Base-by-base conservation (phyloP, 129 eudicot species). In the Calendula officinalis region DNA sequence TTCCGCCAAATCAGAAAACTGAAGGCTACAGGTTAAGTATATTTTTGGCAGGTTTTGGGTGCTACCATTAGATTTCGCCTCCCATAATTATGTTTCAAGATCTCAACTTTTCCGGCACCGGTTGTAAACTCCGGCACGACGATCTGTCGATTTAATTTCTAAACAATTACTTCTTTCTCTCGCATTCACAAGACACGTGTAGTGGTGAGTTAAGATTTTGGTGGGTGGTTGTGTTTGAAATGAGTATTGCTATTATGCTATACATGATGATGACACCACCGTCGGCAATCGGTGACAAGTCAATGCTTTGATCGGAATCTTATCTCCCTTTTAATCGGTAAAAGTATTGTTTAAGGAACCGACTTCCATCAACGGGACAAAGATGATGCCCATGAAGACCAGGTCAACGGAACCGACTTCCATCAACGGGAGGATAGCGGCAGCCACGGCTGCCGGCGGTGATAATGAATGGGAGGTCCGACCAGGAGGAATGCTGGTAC, bases 301-400 rank as follows among this genome's bases (percentile, higher is more conserved):
- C 74, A 33, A 39, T 7, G 32, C 34, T 53, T 54, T 51, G 34
- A 51, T 72, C 56, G 44, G 64, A 45, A 7, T 66, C 7, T 37
- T 61, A 32, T 48, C 46, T 34, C 15, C 13, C 66, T 3, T 5
- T 8, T 11, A 9, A 66, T 37, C 37, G 48, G 56, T 32, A 34
- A 64, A 43, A 6, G 50, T 62, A 39, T 56, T 17, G 17, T 14
- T 27, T 34, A 37, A 22, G 7, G 30, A 43, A 10, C 1, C 2
- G n/a, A n/a, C n/a, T n/a, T n/a, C n/a, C n/a, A n/a, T 22, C 1
- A 41, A 48, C 3, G 35, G 48, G 63, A 43, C 5, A 38, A 52
- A 51, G 54, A 88, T 88, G 96, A 84, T 88, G 96, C 76, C 76
- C 5, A 85, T 81, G 95, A 83, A 70, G 78, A 85, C 81, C 14